Base-by-base conservation (phyloP, 2,329 filamentous ascomycete species). In the Aspergillus sp. region DNA sequence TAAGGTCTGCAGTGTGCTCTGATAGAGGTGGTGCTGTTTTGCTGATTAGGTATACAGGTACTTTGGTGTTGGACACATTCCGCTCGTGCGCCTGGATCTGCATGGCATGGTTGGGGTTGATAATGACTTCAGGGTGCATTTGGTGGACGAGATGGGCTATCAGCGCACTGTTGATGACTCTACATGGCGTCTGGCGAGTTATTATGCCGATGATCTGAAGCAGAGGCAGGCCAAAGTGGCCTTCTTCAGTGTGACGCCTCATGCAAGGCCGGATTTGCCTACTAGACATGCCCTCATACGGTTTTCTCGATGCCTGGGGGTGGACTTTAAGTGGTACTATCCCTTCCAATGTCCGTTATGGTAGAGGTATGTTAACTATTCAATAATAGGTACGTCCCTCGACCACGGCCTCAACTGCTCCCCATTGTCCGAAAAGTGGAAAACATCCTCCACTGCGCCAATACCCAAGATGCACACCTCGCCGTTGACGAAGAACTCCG, bases 11-110 rank as follows among this genome's bases (percentile, higher is more conserved):
- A 37, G 11, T 5, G 11, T 0, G 9, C 13, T 37, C 0, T 37
- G 33, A 87, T 73, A 12, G 19, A 17, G 24, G 24, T 1, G 7
- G 8, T 3, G 24, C 24, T 9, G 24, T 20, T 27, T 7, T 9
- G 24, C 24, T 27, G 8, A 27, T 27, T 27, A 27, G 24, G 17
- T 42, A 5, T 22, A 20, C 4, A 88, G 85, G 69, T 80, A 85
- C 66, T 91, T 91, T 63, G 88, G 88, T 0, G 89, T 89, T 1
- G 86, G 82, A n/a, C 79, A 88, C 47, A 82, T 86, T 45, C 89
- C 88, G 1, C 79, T 88, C 7, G 76, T 90, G 2, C 70, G 77
- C 51, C 79, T 90, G 20, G 86, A 85, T 52, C 86, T 83, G 73
- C 79, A 82, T 45, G 88, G 88, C 27, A 73, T 82, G 48, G 89